Base-by-base conservation (phyloP, 1,284 basidiomycete species). In the Trichosporon sp. region DNA sequence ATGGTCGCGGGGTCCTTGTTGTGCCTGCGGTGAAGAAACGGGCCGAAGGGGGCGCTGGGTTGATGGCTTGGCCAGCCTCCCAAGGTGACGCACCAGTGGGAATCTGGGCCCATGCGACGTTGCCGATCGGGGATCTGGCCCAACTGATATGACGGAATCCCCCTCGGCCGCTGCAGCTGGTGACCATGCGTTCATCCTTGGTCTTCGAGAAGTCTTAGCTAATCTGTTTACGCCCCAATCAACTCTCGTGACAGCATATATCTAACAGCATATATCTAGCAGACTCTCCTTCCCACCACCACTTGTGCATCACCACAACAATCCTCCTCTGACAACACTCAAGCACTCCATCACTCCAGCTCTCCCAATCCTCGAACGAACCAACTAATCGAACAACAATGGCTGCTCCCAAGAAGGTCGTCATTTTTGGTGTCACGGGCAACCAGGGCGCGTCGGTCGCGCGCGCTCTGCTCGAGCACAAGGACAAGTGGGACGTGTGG, bases 351-450 rank as follows among this genome's bases (percentile, higher is more conserved):
- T 26, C 26, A 26, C 26, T 26, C 26, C 26, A 26, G 26, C 26
- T 26, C 26, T 26, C 26, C 26, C 26, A 26, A 26, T 26, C 26
- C 26, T 26, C 26, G 26, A 26, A 26, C 26, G 26, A 26, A 26
- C 26, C 26, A 26, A 26, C 26, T 26, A 26, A 26, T 26, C 26
- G 26, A 26, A 26, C 26, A 26, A 26, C 32, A 32, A 70, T 70
- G 66, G 32, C 69, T 26, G 26, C 26, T 31, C 38, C 66, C 48
- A 48, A 48, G 21, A 75, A 70, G 37, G 48, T 74, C 40, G 61
- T 76, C 31, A 63, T 74, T 16, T 74, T 76, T 26, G 73, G 71
- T 38, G 71, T 70, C 38, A 76, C 76, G 0, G 76, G 73, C 59
- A 65, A 70, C 19, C 76, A 75, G 70, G 74, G 76, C 35, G 51